phyloP scores from a whole-genome alignment of 2,329 filamentous ascomycete genomes.

The Fusarium sp. region DNA sequence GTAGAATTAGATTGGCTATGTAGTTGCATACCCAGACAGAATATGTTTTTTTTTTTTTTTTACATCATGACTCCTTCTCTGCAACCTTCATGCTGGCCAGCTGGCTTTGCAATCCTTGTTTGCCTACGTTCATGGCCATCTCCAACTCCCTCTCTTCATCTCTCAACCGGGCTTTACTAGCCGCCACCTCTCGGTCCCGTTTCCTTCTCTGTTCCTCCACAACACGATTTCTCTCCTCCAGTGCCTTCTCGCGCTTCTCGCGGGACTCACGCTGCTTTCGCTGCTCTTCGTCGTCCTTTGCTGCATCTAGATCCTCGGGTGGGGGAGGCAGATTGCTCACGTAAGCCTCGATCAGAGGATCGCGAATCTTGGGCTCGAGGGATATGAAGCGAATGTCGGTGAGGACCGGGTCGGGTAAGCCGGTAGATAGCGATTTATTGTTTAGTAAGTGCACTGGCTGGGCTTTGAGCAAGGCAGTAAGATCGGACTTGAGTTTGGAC shows the following conservation, averaged over 20 bases:
- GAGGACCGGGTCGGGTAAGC: slow-evolving; percentile 72
- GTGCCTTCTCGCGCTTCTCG: slow-evolving; percentile 72
- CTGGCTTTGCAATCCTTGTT: slow-evolving; percentile 74
- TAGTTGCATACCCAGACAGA: slow-evolving; percentile 15
- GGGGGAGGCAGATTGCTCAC: slow-evolving; percentile 73
- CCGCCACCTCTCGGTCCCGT: slow-evolving; percentile 69
- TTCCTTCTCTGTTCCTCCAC: slow-evolving; percentile 73
- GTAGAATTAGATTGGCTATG: slow-evolving; percentile 14
- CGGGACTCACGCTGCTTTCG: slow-evolving; percentile 64
- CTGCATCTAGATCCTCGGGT: slow-evolving; percentile 58
- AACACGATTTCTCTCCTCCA: slow-evolving; percentile 72
- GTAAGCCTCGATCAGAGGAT: slow-evolving; percentile 74
- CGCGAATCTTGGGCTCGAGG: slow-evolving; percentile 70
- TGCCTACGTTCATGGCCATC: slow-evolving; percentile 75
- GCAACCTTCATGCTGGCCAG: slow-evolving; percentile 54
- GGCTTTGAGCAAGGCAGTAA: slow-evolving; percentile 73
- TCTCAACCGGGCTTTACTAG: slow-evolving; percentile 70
- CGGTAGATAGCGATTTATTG: slow-evolving; percentile 65
- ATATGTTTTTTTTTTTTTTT: neutral
- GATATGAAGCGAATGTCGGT: slow-evolving; percentile 78
- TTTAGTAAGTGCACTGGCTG: slow-evolving; percentile 71
- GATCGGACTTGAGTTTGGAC: slow-evolving; percentile 75
- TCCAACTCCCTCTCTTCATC: slow-evolving; percentile 78
- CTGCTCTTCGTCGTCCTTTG: slow-evolving; percentile 63
- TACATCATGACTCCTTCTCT: slow-evolving; percentile 38